Conservation (phyloP, 768 basidiomycete species). For the Sutorius australiensis region DNA sequence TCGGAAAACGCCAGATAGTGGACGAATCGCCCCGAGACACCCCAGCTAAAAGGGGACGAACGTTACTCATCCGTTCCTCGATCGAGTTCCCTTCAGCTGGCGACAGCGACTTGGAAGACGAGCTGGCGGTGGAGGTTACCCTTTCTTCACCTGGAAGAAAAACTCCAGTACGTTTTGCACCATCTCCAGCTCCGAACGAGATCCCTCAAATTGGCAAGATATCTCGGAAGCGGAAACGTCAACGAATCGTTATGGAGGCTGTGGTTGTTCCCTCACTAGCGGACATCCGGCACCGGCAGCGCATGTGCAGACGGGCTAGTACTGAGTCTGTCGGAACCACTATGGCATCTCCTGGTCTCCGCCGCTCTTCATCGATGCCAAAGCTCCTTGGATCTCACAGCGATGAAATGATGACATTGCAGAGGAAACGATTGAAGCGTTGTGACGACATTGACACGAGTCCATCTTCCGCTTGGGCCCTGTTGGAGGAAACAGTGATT, state of each 20-base stretch:
- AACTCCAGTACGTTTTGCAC: not conserved
- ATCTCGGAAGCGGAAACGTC: conserved; percentile 41
- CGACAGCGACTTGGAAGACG: conserved; percentile 31
- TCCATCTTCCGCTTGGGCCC: conserved; percentile 14
- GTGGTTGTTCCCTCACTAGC: conserved; percentile 45
- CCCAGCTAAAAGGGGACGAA: conserved; percentile 26
- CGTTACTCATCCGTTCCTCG: conserved; percentile 31
- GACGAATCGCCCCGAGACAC: conserved; percentile 33
- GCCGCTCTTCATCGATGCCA: conserved; percentile 27
- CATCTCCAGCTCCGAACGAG: not conserved
- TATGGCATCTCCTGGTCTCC: conserved; percentile 15
- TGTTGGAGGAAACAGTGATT: conserved; percentile 29
- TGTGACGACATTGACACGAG: conserved; percentile 19
- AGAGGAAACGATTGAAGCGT: conserved; percentile 25
- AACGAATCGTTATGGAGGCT: conserved; percentile 47
- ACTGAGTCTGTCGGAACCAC: conserved; percentile 4
- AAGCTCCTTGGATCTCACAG: conserved; percentile 11
- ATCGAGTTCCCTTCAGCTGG: conserved; percentile 24
- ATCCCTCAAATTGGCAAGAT: not conserved
- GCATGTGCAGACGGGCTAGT: conserved; percentile 21
- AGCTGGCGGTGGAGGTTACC: conserved; percentile 22
- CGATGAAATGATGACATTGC: conserved; percentile 10
- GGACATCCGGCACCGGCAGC: conserved; percentile 21
- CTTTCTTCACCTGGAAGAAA: conserved; percentile 23
- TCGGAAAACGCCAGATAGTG: conserved; percentile 45